These are phyloP conservation scores for Calonectria pteridis DNA, from an alignment of 2,329 filamentous ascomycete genomes.

Conservation along the genomic window DNA sequence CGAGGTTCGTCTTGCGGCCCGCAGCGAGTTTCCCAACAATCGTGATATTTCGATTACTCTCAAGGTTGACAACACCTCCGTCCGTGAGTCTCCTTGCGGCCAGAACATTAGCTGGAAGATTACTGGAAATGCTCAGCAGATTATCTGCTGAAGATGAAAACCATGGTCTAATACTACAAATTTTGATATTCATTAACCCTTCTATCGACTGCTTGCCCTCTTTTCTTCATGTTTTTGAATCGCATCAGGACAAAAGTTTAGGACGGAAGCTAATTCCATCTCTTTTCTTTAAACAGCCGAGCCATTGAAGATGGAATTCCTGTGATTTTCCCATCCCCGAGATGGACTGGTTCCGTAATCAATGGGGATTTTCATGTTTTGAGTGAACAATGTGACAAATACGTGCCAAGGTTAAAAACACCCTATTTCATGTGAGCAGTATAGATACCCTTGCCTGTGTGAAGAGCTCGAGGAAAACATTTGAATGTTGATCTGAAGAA, in stretches of 20 bases:
- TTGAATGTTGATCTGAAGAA: too few relatives aligned
- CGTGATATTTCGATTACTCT: constrained; percentile 63
- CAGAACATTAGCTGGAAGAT: constrained; percentile 64
- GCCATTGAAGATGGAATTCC: neutral
- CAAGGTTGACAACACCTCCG: constrained; percentile 62
- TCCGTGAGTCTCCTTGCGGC: constrained; percentile 67
- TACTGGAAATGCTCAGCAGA: constrained; percentile 57
- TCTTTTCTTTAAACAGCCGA: neutral
- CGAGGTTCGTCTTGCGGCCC: constrained; percentile 65
- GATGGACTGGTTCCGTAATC: too few relatives aligned
- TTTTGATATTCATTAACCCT: neutral
- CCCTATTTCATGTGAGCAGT: too few relatives aligned
- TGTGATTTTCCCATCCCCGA: too few relatives aligned
- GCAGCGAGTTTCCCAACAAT: constrained; percentile 66
- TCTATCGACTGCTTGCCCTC: neutral
- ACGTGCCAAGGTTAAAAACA: too few relatives aligned
- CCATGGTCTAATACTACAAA: neutral
- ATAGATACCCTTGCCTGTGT: too few relatives aligned
- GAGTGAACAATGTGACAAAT: too few relatives aligned
- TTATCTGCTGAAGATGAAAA: constrained; percentile 52
- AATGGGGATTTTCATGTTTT: too few relatives aligned
- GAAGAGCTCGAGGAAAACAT: too few relatives aligned
- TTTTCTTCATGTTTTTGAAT: neutral
- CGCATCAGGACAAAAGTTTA: neutral
- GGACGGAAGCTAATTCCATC: neutral